Base-by-base conservation (phyloP, 106 monocot species). In the Vanilla planifolia region DNA sequence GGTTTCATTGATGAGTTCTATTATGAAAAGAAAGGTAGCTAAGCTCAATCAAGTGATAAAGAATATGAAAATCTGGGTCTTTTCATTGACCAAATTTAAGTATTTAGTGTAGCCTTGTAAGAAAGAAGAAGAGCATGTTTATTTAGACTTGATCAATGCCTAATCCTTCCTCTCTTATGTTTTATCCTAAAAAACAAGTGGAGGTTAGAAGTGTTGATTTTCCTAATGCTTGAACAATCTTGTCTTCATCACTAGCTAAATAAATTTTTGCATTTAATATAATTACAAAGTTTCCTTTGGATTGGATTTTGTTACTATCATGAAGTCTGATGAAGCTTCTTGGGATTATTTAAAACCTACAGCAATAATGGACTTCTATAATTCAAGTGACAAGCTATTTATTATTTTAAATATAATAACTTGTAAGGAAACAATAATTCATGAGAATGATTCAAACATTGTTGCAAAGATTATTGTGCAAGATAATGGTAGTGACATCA, bases 401-500 rank as follows among this genome's bases (percentile, higher is more conserved):
- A 66, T 85, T 9, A 88, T 88, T 68, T 77, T 85, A 23, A 76
- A 71, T 53, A 77, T 32, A 51, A 76, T 92, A 47, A 67, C 84
- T 64, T 73, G 87, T 47, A 79, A 79, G 75, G 96, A 98, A 58
- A 98, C 92, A 27, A 75, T 80, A 32, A 92, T 98, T 71, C 74
- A 92, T 35, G 91, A 96, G 81, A 88, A 88, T 78, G 98, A 98
- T 78, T 98, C 98, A 24, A 92, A 98, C 72, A 79, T 77, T 60
- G 98, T 98, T 47, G 98, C 88, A 39, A 98, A 92, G 98, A 98
- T 92, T 59, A 98, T 92, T 26, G 98, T 98, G 35, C 91, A 98
- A 63, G 98, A 98, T 76, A 92, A 98, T 77, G 98, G 91, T 46
- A 88, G 98, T 32, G 98, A 92, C 32, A 98, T 98, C 71, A 88